Evolutionary conservation across 192 early-diverging fungal genomes (phyloP), one percentile per base, ranked within the genome.

Genomic region (Cladochytrium replicatum): DNA sequence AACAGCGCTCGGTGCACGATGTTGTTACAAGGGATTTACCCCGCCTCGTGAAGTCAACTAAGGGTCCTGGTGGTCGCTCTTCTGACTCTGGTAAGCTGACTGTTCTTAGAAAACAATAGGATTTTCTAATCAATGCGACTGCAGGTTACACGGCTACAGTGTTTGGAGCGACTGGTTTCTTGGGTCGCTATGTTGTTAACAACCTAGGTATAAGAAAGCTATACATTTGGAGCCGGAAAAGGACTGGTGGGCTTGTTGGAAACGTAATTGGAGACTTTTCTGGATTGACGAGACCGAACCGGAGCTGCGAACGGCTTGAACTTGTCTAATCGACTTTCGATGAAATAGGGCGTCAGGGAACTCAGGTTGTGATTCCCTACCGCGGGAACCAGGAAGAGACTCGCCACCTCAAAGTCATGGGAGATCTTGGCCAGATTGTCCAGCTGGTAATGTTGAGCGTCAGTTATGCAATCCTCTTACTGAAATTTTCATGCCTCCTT

Each of bases 81-180:
- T 68, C 67, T 6, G 52, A 50, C 34, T 53, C 52, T 21, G 65
- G 65, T 63, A 13, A 15, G 6, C 19, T 27, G 27, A n/a, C n/a
- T n/a, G n/a, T n/a, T n/a, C n/a, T n/a, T n/a, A n/a, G n/a, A n/a
- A n/a, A n/a, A n/a, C n/a, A n/a, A n/a, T n/a, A n/a, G n/a, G n/a
- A n/a, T 32, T 11, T 54, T 32, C 17, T 25, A 11, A 44, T 32
- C 43, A 23, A 8, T n/a, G 13, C 4, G 15, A 32, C 53, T 6
- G 4, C 32, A 63, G 95, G 95, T 21, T 87, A 91, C 58, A 79
- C 78, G 19, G 87, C 86, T 24, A 98, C 95, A 9, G 92, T 95
- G 17, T 92, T 95, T 66, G 95, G 95, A 11, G 86, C 82, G 68
- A 94, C 88, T 41, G 94, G 94, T 24, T 95, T 98, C 68, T 71